Evolutionary conservation across 192 early-diverging fungal species (phyloP).

Genomic region (Entrophospora sp.): DNA sequence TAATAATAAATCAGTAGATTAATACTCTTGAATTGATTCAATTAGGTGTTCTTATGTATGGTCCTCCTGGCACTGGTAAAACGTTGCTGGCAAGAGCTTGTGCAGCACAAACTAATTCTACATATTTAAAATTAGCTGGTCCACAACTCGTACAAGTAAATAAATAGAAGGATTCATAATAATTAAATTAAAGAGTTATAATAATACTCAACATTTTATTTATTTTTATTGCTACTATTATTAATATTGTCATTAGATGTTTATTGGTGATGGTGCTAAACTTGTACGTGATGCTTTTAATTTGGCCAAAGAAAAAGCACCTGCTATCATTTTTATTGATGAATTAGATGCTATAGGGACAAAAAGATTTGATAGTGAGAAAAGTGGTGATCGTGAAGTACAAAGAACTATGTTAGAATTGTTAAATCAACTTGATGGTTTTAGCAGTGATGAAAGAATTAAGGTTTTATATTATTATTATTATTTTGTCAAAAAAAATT

Average conservation of each 20-base stretch:
- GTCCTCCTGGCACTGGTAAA: slow-evolving; percentile 78
- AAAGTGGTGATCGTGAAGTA: slow-evolving; percentile 96
- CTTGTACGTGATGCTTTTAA: slow-evolving; percentile 96
- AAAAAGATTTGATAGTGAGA: slow-evolving; percentile 97
- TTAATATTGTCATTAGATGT: slow-evolving; percentile 51
- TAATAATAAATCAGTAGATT: neutral
- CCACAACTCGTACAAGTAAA: slow-evolving; percentile 84
- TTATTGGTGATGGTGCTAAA: slow-evolving; percentile 96
- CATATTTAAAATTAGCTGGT: slow-evolving; percentile 92
- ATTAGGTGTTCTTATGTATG: slow-evolving; percentile 65
- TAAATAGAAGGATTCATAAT: no score
- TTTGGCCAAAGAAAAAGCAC: slow-evolving; percentile 95
- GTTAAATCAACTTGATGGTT: slow-evolving; percentile 96
- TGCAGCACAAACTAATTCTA: slow-evolving; percentile 93
- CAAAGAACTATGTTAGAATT: slow-evolving; percentile 99
- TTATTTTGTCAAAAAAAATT: neutral
- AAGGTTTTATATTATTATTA: slow-evolving; percentile 60
- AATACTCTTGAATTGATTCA: neutral
- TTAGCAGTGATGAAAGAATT: slow-evolving; percentile 89
- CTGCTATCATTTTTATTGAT: slow-evolving; percentile 98
- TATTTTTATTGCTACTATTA: neutral
- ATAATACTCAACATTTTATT: neutral
- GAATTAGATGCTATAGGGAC: slow-evolving; percentile 98
- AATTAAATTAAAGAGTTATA: no score
- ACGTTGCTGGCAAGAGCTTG: slow-evolving; percentile 96